These are phyloP conservation scores for Xylariaceae sp. DNA, from an alignment of 2,329 filamentous ascomycete species.

Conservation along the genomic window DNA sequence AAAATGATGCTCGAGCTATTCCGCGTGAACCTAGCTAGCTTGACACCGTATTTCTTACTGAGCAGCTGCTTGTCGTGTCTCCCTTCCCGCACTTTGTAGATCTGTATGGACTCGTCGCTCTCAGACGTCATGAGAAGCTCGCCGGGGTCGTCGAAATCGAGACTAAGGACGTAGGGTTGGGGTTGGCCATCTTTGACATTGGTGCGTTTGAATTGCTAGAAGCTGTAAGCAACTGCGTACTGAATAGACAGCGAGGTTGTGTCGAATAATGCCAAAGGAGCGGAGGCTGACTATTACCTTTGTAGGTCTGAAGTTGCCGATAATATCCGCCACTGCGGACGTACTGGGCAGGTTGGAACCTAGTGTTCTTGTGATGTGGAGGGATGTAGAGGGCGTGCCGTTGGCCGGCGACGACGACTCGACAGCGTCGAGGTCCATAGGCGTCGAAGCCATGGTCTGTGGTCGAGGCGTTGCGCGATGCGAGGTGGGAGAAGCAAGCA, in stretches of 20 bases:
- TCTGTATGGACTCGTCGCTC: slow-evolving; percentile 90
- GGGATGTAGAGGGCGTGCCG: slow-evolving; percentile 34
- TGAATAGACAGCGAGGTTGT: slow-evolving; percentile 12
- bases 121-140: slow-evolving; percentile 88
- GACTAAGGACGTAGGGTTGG: slow-evolving; percentile 70
- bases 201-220: slow-evolving; percentile 57
- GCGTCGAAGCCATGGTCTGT: slow-evolving; percentile 46
- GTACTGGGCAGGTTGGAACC: slow-evolving; percentile 41
- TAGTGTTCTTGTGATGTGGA: slow-evolving; percentile 49
- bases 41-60: slow-evolving; percentile 95
- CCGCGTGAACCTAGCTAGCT: slow-evolving; percentile 91
- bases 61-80: slow-evolving; percentile 83
- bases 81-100: slow-evolving; percentile 91
- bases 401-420: slow-evolving; percentile 38
- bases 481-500: not conserved
- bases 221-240: slow-evolving; percentile 8
- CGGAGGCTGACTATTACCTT: slow-evolving; percentile 52
- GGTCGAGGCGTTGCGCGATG: too few relatives aligned
- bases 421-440: slow-evolving; percentile 54
- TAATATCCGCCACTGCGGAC: slow-evolving; percentile 72
- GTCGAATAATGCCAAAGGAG: too few relatives aligned
- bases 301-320: slow-evolving; percentile 72
- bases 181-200: slow-evolving; percentile 49
- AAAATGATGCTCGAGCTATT: slow-evolving; percentile 89
- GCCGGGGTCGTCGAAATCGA: slow-evolving; percentile 95